Conservation (phyloP, 352 stramenopile species). For the Phytophthora agathidicida region DNA sequence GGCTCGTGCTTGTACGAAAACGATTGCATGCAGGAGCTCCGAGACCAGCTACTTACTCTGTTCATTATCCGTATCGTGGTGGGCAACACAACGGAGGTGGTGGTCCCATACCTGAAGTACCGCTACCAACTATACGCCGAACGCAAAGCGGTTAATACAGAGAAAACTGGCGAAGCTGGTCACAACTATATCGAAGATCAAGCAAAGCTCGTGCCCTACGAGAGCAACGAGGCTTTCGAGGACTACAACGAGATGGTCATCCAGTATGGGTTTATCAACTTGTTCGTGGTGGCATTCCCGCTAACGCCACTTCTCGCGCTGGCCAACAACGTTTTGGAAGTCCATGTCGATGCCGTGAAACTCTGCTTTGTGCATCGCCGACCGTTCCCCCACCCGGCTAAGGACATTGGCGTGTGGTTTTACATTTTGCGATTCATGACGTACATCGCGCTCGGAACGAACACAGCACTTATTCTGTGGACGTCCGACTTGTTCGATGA, state of each 20-base stretch:
- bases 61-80: constrained; percentile 94
- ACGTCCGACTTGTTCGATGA: constrained; percentile 77
- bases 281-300: constrained; percentile 95
- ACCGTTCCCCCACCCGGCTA: constrained; percentile 76
- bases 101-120: constrained; percentile 88
- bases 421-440: constrained; percentile 86
- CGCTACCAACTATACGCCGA: constrained; percentile 68
- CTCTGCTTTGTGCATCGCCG: constrained; percentile 79
- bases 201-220: constrained; percentile 82
- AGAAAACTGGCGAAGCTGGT: constrained; percentile 37
- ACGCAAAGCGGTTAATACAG: constrained; percentile 27
- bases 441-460: constrained; percentile 80
- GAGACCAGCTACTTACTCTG: constrained; percentile 91
- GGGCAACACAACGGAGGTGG: constrained; percentile 89
- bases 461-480: constrained; percentile 80
- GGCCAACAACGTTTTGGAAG: constrained; percentile 91
- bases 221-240: constrained; percentile 82
- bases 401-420: constrained; percentile 94
- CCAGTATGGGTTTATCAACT: constrained; percentile 95
- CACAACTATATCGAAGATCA: constrained; percentile 90
- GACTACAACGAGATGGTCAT: constrained; percentile 94
- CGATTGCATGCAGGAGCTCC: constrained; percentile 89
- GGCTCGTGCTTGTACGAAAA: constrained; percentile 84
- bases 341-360: constrained; percentile 90
- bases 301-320: constrained; percentile 91